Percentiles rank a stretch among this genome's conserved stretches.
phyloP scores from a whole-genome alignment of 805 yeast genomes.

The Lipomyces chichibuensis region DNA sequence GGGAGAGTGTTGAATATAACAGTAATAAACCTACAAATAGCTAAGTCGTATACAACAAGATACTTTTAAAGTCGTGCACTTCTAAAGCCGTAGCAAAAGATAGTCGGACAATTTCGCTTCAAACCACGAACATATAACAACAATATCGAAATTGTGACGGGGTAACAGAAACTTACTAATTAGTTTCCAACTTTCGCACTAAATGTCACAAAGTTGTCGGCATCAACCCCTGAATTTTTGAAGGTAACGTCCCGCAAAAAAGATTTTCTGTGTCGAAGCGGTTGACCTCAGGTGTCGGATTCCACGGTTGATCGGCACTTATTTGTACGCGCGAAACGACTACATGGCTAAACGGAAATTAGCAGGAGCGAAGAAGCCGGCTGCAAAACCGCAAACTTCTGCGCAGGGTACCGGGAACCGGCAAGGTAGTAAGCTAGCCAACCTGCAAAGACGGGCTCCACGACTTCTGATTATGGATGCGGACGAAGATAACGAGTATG shows the following conservation, averaged over 20 bases:
- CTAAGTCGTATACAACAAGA: background rate
- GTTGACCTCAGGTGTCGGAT: too few species aligned
- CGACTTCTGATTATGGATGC: too few species aligned
- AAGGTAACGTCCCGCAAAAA: too few species aligned
- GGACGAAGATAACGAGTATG: conserved; percentile 45
- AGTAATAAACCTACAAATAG: background rate
- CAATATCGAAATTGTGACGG: too few species aligned
- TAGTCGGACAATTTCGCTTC: background rate
- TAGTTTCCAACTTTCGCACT: too few species aligned
- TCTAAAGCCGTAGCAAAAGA: background rate
- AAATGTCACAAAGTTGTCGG: too few species aligned
- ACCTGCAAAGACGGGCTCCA: conserved; percentile 9
- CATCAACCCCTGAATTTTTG: too few species aligned
- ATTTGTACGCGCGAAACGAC: background rate
- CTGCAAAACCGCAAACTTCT: background rate
- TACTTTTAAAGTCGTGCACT: background rate
- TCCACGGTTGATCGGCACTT: too few species aligned
- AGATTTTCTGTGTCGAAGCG: too few species aligned
- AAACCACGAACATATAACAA: too few species aligned
- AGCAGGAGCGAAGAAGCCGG: background rate
- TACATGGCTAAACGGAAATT: conserved; percentile 25
- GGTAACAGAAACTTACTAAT: too few species aligned
- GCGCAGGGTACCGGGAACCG: background rate
- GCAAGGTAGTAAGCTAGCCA: background rate
- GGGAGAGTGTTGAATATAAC: background rate